Evolutionary conservation across 2,329 filamentous ascomycete species (phyloP).

Genomic region (Beauveria caledonica): DNA sequence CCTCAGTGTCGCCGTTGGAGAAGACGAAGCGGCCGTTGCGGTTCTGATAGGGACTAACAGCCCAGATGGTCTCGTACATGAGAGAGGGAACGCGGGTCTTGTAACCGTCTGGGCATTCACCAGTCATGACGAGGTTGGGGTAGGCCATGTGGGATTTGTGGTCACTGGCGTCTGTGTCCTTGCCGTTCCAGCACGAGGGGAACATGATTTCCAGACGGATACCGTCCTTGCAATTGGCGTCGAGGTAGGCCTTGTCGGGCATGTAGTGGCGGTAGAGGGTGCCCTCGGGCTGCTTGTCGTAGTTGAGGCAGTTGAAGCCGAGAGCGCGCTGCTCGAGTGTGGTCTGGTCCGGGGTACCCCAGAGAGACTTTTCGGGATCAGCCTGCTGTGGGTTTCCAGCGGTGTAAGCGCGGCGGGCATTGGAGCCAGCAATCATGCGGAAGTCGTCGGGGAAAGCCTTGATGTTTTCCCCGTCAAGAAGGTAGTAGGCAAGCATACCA

Average conservation of each 20-base stretch:
- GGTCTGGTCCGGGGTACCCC: conserved; percentile 56
- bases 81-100: conserved; percentile 62
- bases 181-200: conserved; percentile 77
- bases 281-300: conserved; percentile 54
- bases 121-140: conserved; percentile 66
- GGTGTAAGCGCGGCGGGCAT: conserved; percentile 58
- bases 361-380: conserved; percentile 59
- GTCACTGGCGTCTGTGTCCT: conserved; percentile 46
- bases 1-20: conserved; percentile 69
- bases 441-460: conserved; percentile 70
- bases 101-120: conserved; percentile 63
- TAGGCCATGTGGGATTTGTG: conserved; percentile 67
- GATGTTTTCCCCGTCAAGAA: conserved; percentile 58
- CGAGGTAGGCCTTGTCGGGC: conserved; percentile 71
- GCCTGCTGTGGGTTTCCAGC: conserved; percentile 58
- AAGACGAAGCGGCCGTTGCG: conserved; percentile 63
- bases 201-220: conserved; percentile 80
- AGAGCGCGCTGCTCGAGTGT: conserved; percentile 71
- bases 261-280: conserved; percentile 76
- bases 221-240: conserved; percentile 74
- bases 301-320: conserved; percentile 95
- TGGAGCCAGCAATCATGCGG: conserved; percentile 74
- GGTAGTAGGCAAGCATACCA: conserved; percentile 88
- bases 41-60: conserved; percentile 57
- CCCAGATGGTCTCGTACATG: conserved; percentile 81